Evolutionary conservation across 257 asterid genomes (phyloP).

Genomic region (Hygrophila difformis): DNA sequence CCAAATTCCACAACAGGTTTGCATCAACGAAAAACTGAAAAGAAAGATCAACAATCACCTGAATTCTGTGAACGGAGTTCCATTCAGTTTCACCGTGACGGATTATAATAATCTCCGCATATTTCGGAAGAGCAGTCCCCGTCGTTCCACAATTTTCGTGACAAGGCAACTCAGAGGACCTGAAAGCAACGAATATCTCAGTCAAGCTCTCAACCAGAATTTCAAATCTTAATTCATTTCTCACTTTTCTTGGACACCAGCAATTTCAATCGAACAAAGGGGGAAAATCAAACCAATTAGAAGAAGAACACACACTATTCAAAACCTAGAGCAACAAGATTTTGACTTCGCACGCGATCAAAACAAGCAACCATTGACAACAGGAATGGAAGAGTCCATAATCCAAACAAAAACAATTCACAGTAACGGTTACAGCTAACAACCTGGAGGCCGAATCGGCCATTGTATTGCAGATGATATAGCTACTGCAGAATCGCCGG

Average conservation of each 20-base stretch:
- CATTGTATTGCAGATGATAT: no score
- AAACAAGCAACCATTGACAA: no score
- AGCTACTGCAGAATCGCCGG: no score
- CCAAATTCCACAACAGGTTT: not conserved
- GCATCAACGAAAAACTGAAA: not conserved
- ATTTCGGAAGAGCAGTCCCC: conserved; percentile 17
- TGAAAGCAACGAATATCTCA: conserved; percentile 10
- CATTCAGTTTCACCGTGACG: conserved; percentile 98
- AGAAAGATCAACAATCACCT: no score
- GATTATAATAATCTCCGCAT: conserved; percentile 62
- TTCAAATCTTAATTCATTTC: not conserved
- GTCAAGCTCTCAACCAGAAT: conserved; percentile 1
- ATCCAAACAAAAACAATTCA: no score
- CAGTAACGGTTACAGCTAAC: no score
- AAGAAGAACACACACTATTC: no score
- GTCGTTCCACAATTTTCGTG: conserved; percentile 18
- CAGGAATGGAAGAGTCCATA: no score
- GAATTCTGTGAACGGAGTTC: conserved; percentile 67
- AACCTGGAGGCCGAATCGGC: no score
- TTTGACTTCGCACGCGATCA: no score
- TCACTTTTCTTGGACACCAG: not conserved
- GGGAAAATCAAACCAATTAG: no score
- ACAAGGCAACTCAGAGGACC: conserved; percentile 22
- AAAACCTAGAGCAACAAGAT: no score
- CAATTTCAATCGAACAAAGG: not conserved